phyloP scores from a whole-genome alignment of 495 filamentous ascomycete genomes.

The Neurospora sublineolata region DNA sequence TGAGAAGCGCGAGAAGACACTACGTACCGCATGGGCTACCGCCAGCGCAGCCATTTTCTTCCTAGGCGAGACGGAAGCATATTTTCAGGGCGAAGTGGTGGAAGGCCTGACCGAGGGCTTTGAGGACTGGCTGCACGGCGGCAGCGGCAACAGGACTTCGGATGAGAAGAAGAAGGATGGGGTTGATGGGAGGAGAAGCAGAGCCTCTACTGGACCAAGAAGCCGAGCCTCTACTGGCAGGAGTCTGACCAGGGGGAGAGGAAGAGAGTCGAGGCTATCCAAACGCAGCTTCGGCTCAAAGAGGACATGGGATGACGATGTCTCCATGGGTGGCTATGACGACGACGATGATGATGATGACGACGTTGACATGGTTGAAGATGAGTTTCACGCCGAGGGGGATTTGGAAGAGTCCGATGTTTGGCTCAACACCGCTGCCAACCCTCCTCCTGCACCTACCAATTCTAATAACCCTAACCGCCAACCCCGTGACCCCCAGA shows the following conservation, averaged over 20 bases:
- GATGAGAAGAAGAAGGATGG: constrained; percentile 5
- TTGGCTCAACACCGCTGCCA: background rate
- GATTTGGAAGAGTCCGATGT: background rate
- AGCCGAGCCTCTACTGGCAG: constrained; percentile 7
- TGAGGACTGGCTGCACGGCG: constrained; percentile 33
- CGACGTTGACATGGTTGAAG: constrained; percentile 13
- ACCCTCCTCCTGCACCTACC: background rate
- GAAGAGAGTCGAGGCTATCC: background rate
- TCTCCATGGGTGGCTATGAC: background rate
- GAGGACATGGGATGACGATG: background rate
- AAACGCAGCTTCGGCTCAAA: background rate
- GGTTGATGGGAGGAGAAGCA: background rate
- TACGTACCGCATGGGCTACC: constrained; percentile 80
- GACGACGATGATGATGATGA: background rate
- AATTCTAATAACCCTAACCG: constrained; percentile 4
- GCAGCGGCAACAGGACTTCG: constrained; percentile 12
- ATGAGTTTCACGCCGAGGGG: constrained; percentile 6
- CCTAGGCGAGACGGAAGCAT: constrained; percentile 70
- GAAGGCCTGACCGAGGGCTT: constrained; percentile 65
- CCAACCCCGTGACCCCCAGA: constrained; percentile 61
- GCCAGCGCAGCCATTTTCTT: constrained; percentile 75
- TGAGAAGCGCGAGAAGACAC: constrained; percentile 44
- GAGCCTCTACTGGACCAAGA: constrained; percentile 1
- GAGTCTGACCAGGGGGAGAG: background rate
- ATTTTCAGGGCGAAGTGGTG: constrained; percentile 83